Evolutionary conservation across 306 rosid genomes (phyloP).

Genomic region (Prunus salicina): DNA sequence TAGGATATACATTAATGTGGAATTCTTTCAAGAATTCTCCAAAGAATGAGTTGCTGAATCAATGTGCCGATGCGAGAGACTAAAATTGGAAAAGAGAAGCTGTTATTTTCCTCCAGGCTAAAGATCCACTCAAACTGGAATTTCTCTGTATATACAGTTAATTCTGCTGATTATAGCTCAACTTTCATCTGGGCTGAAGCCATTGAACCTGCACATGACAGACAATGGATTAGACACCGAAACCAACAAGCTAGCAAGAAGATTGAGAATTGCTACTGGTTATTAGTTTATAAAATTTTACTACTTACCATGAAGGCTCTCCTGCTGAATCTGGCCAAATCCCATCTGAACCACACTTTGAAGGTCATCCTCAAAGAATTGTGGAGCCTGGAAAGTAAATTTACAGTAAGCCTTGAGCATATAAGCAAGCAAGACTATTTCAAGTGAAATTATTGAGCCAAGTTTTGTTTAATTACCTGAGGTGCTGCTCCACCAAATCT

Average conservation of each 20-base stretch:
- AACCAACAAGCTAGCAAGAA: neutral
- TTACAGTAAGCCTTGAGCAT: conserved; percentile 11
- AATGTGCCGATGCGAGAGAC: conserved; percentile 15
- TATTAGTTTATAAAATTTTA: neutral
- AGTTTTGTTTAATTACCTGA: conserved; percentile 26
- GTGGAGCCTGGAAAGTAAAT: conserved; percentile 31
- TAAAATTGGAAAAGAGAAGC: conserved; percentile 9
- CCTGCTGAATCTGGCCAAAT: conserved; percentile 42
- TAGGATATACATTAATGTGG: conserved; percentile 30
- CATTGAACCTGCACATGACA: conserved; percentile 35
- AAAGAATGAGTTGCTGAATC: conserved; percentile 46
- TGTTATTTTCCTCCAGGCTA: conserved; percentile 31
- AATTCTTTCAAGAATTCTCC: conserved; percentile 39
- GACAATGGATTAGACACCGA: conserved; percentile 1
- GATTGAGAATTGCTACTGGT: neutral
- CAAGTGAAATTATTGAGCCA: neutral
- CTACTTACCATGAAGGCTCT: conserved; percentile 36
- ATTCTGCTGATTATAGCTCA: conserved; percentile 30
- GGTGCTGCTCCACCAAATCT: conserved; percentile 34
- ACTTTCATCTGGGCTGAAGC: conserved; percentile 46
- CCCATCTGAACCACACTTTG: conserved; percentile 55
- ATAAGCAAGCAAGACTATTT: conserved; percentile 1
- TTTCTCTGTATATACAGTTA: conserved; percentile 41
- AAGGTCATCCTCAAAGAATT: conserved; percentile 54
- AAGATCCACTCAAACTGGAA: conserved; percentile 32